Conservation (phyloP, 306 rosid species). For the Fragaria vesca region DNA sequence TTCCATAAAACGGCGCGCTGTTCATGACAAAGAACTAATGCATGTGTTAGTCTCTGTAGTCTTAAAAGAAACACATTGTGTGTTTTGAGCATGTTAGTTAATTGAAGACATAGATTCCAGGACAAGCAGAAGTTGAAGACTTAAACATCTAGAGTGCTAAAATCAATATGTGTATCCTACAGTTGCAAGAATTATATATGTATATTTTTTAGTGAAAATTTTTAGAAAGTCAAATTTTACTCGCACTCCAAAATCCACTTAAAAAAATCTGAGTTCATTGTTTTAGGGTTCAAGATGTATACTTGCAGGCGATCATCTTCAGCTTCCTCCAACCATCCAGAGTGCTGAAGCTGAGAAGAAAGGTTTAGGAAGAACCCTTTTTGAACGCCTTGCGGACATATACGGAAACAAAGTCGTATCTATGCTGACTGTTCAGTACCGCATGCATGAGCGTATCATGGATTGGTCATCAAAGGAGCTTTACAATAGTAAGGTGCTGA, state of each 20-base stretch:
- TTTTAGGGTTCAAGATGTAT: conserved; percentile 97
- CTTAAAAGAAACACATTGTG: conserved; percentile 4
- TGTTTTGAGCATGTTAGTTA: conserved; percentile 2
- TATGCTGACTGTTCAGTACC: conserved; percentile 96
- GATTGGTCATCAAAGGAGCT: conserved; percentile 98
- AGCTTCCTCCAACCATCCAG: conserved; percentile 99
- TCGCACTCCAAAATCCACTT: conserved; percentile 13
- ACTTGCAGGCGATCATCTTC: conserved; percentile 99
- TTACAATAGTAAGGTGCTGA: conserved; percentile 83
- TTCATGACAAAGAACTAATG: conserved; percentile 3
- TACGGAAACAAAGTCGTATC: conserved; percentile 77
- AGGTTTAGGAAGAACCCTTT: conserved; percentile 92
- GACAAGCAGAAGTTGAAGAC: conserved; percentile 9
- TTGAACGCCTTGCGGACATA: conserved; percentile 86
- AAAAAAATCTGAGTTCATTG: conserved; percentile 42
- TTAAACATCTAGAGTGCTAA: conserved; percentile 5
- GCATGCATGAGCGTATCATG: conserved; percentile 95
- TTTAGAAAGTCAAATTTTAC: conserved; percentile 2
- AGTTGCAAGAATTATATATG: too few species aligned
- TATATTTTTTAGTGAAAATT: background rate
- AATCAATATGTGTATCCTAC: background rate
- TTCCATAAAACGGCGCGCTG: conserved; percentile 10
- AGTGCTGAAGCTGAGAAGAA: conserved; percentile 99
- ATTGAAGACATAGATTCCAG: background rate
- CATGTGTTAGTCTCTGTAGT: background rate